phyloP scores from a whole-genome alignment of 345 rosid genomes.

The Heritiera littoralis region DNA sequence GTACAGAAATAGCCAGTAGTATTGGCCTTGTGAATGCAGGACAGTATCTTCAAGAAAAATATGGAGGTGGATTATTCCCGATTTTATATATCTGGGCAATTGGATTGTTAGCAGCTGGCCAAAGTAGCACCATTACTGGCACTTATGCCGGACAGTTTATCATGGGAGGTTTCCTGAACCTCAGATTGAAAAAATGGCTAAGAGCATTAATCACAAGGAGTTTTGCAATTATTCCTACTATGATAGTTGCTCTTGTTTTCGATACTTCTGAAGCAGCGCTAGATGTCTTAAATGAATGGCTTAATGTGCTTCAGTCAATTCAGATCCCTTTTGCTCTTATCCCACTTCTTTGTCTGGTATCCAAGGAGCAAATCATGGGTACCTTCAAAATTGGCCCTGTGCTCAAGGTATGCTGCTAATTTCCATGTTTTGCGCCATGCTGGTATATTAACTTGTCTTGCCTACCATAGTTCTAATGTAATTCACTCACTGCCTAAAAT shows the following conservation, averaged over 20 bases:
- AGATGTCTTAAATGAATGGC: conserved; percentile 85
- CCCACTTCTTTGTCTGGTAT: conserved; percentile 79
- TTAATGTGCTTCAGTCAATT: conserved; percentile 81
- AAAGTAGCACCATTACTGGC: conserved; percentile 92
- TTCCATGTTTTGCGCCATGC: neutral
- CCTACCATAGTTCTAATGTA: neutral
- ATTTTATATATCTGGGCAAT: conserved; percentile 91
- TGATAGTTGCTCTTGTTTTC: conserved; percentile 73
- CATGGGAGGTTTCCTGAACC: conserved; percentile 91
- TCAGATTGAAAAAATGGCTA: conserved; percentile 89
- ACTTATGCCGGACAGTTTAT: conserved; percentile 95
- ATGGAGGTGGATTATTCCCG: conserved; percentile 87
- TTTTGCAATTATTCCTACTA: conserved; percentile 80
- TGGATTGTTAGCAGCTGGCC: conserved; percentile 91
- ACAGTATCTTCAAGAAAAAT: conserved; percentile 82
- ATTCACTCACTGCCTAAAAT: neutral
- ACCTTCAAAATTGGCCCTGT: conserved; percentile 71
- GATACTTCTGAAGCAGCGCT: conserved; percentile 68
- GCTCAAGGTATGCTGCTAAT: conserved; percentile 56
- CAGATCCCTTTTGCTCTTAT: conserved; percentile 93
- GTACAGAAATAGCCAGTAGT: conserved; percentile 63
- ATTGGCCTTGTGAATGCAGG: conserved; percentile 90
- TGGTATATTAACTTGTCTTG: neutral
- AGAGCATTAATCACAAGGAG: conserved; percentile 92
- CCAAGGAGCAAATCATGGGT: conserved; percentile 87